These are phyloP conservation scores for Amauroascus niger DNA, from an alignment of 2,329 filamentous ascomycete species.

Conservation along the genomic window DNA sequence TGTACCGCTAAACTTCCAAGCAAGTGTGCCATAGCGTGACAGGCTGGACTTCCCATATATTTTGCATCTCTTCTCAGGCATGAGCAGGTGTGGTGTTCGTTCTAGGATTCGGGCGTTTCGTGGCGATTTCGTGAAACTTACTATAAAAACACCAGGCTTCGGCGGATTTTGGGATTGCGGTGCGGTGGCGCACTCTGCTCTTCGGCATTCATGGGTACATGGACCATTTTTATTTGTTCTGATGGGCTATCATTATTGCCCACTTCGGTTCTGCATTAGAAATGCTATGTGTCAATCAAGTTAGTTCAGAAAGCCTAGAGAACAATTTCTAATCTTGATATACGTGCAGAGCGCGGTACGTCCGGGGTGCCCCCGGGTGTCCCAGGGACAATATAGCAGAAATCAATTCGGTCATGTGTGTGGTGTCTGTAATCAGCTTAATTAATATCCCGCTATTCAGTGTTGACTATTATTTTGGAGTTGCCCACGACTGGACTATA, in stretches of 20 bases:
- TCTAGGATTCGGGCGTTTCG: not conserved
- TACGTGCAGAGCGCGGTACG: no score
- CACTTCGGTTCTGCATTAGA: not conserved
- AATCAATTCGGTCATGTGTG: no score
- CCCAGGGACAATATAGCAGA: no score
- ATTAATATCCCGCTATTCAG: no score
- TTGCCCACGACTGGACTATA: no score
- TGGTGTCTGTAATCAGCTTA: no score
- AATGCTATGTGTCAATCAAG: no score
- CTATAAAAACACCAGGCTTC: not conserved
- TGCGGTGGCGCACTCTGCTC: not conserved
- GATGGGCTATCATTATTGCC: not conserved
- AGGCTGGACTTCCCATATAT: not conserved
- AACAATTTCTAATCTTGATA: no score
- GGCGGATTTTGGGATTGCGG: not conserved
- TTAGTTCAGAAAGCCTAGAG: no score
- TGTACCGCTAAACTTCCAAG: constrained; percentile 51
- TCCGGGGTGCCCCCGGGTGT: no score
- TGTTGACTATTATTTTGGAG: no score
- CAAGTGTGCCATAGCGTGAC: not conserved
- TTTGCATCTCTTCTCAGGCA: not conserved
- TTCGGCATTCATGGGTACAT: not conserved
- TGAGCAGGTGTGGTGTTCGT: not conserved
- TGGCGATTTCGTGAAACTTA: not conserved
- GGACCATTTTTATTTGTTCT: not conserved